Evolutionary conservation across 1,284 basidiomycete species (phyloP).

Genomic region (Cryptococcus neoformans): DNA sequence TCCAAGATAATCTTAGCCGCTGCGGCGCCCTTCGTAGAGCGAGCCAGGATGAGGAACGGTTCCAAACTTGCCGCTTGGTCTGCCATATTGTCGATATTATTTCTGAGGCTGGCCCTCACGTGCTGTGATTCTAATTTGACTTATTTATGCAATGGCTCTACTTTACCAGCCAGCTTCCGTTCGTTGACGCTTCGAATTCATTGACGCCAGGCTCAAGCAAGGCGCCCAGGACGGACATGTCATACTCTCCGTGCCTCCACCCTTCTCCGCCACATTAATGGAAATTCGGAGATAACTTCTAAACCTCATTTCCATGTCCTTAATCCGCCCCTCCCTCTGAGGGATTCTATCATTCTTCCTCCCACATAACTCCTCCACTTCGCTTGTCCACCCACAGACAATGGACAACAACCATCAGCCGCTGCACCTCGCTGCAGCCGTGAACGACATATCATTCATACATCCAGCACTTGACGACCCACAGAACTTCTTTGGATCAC

Average conservation of each 20-base stretch:
- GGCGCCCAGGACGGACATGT: too few relatives aligned
- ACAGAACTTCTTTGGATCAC: constrained; percentile 10
- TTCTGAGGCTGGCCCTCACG: not conserved
- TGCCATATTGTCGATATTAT: constrained; percentile 17
- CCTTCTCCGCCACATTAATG: too few relatives aligned
- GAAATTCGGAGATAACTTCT: not conserved
- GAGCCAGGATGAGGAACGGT: constrained; percentile 83
- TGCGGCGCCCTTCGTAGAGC: constrained; percentile 82
- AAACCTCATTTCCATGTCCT: constrained; percentile 1
- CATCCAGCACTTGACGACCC: constrained; percentile 7
- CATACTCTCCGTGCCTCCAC: too few relatives aligned
- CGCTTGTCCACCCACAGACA: constrained; percentile 7
- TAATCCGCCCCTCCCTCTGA: not conserved
- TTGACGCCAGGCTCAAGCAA: too few relatives aligned
- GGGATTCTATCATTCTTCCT: constrained; percentile 5
- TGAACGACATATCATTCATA: constrained; percentile 11
- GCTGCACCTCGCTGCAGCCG: constrained; percentile 10
- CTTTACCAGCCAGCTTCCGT: too few relatives aligned
- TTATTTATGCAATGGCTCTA: too few relatives aligned
- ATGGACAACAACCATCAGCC: constrained; percentile 8
- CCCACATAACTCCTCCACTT: constrained; percentile 18
- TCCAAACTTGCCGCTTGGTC: constrained; percentile 55
- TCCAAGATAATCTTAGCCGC: constrained; percentile 84
- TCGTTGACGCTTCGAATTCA: too few relatives aligned
- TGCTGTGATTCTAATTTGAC: too few relatives aligned